Evolutionary conservation across 106 monocot species (phyloP), one percentile per base, ranked within the genome.

Genomic region (Dendrobium huoshanense): DNA sequence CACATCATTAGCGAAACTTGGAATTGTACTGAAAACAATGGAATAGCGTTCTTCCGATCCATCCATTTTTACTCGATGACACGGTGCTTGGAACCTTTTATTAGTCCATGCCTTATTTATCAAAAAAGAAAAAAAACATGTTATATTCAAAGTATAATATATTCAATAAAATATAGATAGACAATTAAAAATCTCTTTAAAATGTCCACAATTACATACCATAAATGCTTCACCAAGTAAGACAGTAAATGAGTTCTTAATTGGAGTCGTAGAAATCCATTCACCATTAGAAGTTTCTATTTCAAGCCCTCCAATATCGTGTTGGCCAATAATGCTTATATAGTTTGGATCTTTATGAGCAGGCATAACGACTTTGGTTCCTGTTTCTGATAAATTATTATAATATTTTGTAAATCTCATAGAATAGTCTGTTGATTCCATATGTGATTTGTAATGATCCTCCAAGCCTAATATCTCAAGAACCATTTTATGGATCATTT

Each of bases 41-140:
- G 78, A 81, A 33, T 74, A 81, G n/a, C 81, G 17, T 3, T n/a
- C 73, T 9, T 73, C 40, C 2, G 22, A 29, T 11, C 22, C 47
- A 24, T 27, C 17, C 4, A 78, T 72, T 7, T 20, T 43, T 41
- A 85, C 81, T 11, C 47, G 51, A 45, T 85, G 81, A n/a, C 4
- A 1, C 9, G 85, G 29, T 2, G 85, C 55, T 19, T 59, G 13
- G 4, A 78, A 54, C 59, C 78, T 85, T 20, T 78, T 81, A 55
- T 85, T 85, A 19, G 48, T 78, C 81, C 78, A 85, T 72, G 81
- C 81, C 85, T 45, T 81, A 55, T 18, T 17, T 17, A 54, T 49
- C 0, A 42, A 51, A 18, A 22, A 48, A 29, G 0, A 16, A 73
- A 73, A 16, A 0, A 11, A 40, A 41, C 18, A 13, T 73, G 16